A percentile compares a stretch with the other conserved stretches of the same genome.
phyloP scores from a whole-genome alignment of 2,329 filamentous ascomycete species.

The Curvularia lunata region DNA sequence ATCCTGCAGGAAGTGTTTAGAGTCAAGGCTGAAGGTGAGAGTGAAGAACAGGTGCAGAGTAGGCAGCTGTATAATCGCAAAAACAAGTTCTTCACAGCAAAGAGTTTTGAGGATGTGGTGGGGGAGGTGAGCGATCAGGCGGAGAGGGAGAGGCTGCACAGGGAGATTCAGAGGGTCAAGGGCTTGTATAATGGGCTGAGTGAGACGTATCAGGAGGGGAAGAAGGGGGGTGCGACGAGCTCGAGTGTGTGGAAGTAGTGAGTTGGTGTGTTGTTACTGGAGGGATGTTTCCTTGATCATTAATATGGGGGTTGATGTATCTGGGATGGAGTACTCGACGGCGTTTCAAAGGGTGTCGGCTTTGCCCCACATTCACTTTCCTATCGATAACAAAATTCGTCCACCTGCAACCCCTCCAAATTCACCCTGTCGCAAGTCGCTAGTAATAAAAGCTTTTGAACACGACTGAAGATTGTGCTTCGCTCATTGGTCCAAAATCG shows the following conservation, averaged over 20 bases:
- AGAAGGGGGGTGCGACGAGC: constrained; percentile 17
- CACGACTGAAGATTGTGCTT: neutral
- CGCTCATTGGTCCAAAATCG: too few relatives aligned
- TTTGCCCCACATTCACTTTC: constrained; percentile 21
- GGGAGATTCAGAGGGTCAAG: constrained; percentile 59
- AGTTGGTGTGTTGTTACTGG: neutral
- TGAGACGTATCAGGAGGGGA: constrained; percentile 27
- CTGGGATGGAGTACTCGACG: neutral
- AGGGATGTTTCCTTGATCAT: neutral
- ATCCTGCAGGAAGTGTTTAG: constrained; percentile 64
- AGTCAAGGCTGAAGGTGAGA: constrained; percentile 48
- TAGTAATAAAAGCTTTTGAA: neutral
- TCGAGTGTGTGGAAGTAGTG: constrained; percentile 27
- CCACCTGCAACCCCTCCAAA: constrained; percentile 17
- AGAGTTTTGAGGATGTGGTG: constrained; percentile 26
- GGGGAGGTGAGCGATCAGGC: constrained; percentile 24
- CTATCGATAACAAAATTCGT: constrained; percentile 31
- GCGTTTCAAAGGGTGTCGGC: neutral
- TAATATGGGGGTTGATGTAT: neutral
- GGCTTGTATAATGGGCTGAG: constrained; percentile 36
- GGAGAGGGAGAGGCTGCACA: constrained; percentile 20
- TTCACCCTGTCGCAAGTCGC: neutral
- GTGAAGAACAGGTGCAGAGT: constrained; percentile 37
- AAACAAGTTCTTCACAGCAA: constrained; percentile 61
- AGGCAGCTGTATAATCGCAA: constrained; percentile 61